Evolutionary conservation across 257 asterid genomes (phyloP).

Genomic region (Solanum pimpinellifolium): DNA sequence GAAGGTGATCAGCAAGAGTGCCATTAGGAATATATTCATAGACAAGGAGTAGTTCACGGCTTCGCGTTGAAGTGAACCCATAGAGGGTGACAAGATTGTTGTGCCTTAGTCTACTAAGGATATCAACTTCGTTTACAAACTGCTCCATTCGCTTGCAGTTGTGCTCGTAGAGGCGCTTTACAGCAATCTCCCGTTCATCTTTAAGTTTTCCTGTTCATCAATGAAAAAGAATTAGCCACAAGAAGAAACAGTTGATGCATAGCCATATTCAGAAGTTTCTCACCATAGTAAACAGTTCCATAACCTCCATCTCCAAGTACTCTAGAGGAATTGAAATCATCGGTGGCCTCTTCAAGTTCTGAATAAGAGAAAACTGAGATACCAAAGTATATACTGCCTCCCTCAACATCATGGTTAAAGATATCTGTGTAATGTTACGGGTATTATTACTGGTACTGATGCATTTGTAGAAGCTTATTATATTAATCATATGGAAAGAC

Average conservation of each 20-base stretch:
- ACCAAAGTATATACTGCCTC: too few relatives aligned
- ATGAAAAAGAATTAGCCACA: neutral
- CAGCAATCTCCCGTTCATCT: neutral
- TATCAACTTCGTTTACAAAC: neutral
- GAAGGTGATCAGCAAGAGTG: too few relatives aligned
- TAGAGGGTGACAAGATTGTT: neutral
- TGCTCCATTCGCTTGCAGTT: neutral
- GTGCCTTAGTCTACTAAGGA: constrained; percentile 4
- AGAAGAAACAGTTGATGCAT: neutral
- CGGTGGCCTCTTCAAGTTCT: too few relatives aligned
- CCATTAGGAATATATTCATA: too few relatives aligned
- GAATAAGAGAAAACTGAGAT: too few relatives aligned
- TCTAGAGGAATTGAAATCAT: too few relatives aligned
- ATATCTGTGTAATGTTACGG: neutral
- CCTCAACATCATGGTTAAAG: too few relatives aligned
- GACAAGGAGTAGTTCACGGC: neutral
- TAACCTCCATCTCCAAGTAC: too few relatives aligned
- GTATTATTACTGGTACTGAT: neutral
- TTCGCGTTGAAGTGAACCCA: neutral
- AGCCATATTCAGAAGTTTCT: too few relatives aligned
- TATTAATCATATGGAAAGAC: neutral
- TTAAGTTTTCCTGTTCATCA: neutral
- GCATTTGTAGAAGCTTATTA: neutral
- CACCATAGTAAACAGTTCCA: too few relatives aligned
- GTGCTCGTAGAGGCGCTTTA: neutral